Conservation (phyloP, 1,139 yeast genomes). For the Lodderomyces metapsilosis region DNA sequence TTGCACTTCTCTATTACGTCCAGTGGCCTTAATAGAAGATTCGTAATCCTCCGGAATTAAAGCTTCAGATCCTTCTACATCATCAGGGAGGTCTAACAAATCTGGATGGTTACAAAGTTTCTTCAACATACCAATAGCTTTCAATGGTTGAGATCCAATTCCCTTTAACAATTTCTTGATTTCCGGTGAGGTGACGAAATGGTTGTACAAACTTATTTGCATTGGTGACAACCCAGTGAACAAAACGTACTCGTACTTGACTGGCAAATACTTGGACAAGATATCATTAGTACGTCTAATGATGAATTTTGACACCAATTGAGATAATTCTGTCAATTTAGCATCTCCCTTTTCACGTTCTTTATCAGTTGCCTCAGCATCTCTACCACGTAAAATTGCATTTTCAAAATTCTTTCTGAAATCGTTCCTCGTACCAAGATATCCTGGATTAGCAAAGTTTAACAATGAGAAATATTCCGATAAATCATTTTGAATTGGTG, state of each 20-base stretch:
- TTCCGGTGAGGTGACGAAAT: slow-evolving; percentile 79
- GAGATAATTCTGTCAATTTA: slow-evolving; percentile 69
- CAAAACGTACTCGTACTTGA: slow-evolving; percentile 93
- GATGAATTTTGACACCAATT: slow-evolving; percentile 81
- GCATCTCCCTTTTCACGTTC: slow-evolving; percentile 72
- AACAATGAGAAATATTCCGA: slow-evolving; percentile 91
- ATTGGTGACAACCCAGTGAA: slow-evolving; percentile 82
- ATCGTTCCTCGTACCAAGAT: slow-evolving; percentile 79
- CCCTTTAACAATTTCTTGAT: slow-evolving; percentile 70
- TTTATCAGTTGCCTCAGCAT: slow-evolving; percentile 82
- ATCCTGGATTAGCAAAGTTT: slow-evolving; percentile 93
- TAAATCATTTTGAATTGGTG: slow-evolving; percentile 95
- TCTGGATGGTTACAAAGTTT: slow-evolving; percentile 95
- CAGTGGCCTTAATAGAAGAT: slow-evolving; percentile 25
- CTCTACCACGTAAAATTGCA: slow-evolving; percentile 80
- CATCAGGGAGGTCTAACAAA: slow-evolving; percentile 70
- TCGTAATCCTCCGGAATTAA: slow-evolving; percentile 76
- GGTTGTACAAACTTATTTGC: slow-evolving; percentile 69
- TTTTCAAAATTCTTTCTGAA: slow-evolving; percentile 84
- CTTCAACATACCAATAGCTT: slow-evolving; percentile 85
- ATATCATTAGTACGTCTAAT: slow-evolving; percentile 96
- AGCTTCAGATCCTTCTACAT: slow-evolving; percentile 64
- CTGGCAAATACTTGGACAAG: slow-evolving; percentile 87
- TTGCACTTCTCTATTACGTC: slow-evolving; percentile 54
- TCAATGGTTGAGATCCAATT: slow-evolving; percentile 76